Conservation (phyloP, 208 protist species). For the Leishmania martiniquensis region DNA sequence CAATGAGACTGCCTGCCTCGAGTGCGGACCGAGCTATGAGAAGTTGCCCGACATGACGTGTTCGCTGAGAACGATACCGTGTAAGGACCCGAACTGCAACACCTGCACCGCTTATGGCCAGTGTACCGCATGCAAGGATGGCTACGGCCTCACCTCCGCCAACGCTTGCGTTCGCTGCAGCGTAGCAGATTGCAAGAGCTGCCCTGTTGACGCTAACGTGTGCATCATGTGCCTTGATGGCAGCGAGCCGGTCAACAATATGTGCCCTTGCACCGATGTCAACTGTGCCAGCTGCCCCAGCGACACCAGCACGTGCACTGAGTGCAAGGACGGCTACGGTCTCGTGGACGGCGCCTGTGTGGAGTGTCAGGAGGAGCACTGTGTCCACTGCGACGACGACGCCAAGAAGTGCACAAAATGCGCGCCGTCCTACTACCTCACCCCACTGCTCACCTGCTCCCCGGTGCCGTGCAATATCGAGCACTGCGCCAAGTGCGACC, state of each 20-base stretch:
- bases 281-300: constrained; percentile 14
- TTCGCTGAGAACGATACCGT: neutral
- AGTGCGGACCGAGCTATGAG: neutral
- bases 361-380: constrained; percentile 5
- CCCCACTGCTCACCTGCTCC: constrained; percentile 1
- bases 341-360: constrained; percentile 20
- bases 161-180: constrained; percentile 1
- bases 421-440: constrained; percentile 9
- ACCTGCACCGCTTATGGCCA: neutral
- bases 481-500: constrained; percentile 10
- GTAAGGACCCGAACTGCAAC: constrained; percentile 5
- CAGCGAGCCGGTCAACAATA: neutral
- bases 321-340: constrained; percentile 10
- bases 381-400: constrained; percentile 3
- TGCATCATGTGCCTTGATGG: neutral
- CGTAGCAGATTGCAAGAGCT: neutral
- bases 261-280: constrained; percentile 6
- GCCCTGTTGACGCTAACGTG: neutral
- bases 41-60: neutral
- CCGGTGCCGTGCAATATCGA: constrained; percentile 8
- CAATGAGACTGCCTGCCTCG: neutral
- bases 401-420: constrained; percentile 3
- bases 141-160: constrained; percentile 6
- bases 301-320: neutral
- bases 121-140: neutral